These are phyloP conservation scores for Penicillium sp. DNA, from an alignment of 2,329 filamentous ascomycete genomes.

Conservation along the genomic window DNA sequence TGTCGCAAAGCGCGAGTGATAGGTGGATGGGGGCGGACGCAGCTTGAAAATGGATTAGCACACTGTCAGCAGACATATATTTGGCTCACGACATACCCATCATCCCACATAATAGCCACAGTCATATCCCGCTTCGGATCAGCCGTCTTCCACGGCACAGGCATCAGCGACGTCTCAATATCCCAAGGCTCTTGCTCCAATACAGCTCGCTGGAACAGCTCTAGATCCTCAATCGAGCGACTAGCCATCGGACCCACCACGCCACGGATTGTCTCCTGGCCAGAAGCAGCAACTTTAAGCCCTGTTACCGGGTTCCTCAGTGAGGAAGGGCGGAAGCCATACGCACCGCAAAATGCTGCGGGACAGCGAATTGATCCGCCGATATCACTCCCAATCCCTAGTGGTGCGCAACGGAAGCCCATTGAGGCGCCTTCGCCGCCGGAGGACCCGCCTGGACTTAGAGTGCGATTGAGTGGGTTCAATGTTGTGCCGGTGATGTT, in stretches of 20 bases:
- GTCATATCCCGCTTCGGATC: constrained; percentile 21
- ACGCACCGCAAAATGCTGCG: constrained; percentile 40
- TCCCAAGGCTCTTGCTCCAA: constrained; percentile 38
- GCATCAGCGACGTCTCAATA: constrained; percentile 34
- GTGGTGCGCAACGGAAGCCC: constrained; percentile 34
- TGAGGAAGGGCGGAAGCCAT: constrained; percentile 37
- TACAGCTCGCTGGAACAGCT: constrained; percentile 34
- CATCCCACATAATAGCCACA: constrained; percentile 56
- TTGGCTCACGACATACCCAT: constrained; percentile 36
- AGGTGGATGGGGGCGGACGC: constrained; percentile 57
- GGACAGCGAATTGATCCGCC: constrained; percentile 42
- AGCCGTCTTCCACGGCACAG: constrained; percentile 35
- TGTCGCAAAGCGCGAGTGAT: constrained; percentile 14
- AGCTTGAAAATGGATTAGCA: constrained; percentile 18
- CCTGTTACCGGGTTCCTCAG: constrained; percentile 27
- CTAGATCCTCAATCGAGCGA: constrained; percentile 27
- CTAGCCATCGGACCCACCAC: constrained; percentile 26
- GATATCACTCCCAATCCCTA: constrained; percentile 43
- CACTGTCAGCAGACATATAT: background rate
- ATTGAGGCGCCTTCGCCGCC: constrained; percentile 40
- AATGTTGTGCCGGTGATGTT: constrained; percentile 35
- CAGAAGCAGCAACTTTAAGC: constrained; percentile 22
- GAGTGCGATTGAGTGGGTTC: constrained; percentile 36
- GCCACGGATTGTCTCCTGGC: constrained; percentile 34
- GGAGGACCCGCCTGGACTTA: constrained; percentile 38